phyloP scores from a whole-genome alignment of 2,329 filamentous ascomycete species.

The Coleophoma eucalyptorum region DNA sequence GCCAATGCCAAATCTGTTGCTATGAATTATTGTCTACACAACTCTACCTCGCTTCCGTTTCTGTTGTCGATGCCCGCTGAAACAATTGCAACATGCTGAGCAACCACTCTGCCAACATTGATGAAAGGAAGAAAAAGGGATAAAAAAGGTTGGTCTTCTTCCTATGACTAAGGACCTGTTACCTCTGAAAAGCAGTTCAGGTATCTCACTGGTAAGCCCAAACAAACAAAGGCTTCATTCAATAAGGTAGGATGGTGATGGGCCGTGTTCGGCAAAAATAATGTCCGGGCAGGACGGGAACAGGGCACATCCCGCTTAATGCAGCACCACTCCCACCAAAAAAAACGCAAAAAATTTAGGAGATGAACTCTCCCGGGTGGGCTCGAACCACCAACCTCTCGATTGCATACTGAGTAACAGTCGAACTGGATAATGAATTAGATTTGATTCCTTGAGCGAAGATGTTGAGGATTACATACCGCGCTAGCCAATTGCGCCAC shows the following conservation, averaged over 20 bases:
- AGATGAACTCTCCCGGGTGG: not conserved
- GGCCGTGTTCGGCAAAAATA: not conserved
- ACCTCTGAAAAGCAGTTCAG: not conserved
- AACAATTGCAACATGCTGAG: too few relatives aligned
- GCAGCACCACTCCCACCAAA: not conserved
- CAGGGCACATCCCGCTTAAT: not conserved
- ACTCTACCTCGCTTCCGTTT: too few relatives aligned
- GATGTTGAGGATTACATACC: too few relatives aligned
- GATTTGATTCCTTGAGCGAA: too few relatives aligned
- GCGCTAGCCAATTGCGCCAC: too few relatives aligned
- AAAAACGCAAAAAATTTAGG: not conserved
- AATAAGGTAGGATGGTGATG: not conserved
- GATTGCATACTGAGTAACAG: not conserved
- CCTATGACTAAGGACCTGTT: too few relatives aligned
- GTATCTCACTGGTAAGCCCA: not conserved
- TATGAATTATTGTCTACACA: too few relatives aligned
- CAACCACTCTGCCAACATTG: too few relatives aligned
- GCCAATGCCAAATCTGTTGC: too few relatives aligned
- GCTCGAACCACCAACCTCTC: not conserved
- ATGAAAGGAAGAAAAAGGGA: too few relatives aligned
- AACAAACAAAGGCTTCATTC: not conserved
- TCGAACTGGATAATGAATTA: not conserved
- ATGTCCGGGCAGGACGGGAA: not conserved
- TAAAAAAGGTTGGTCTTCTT: too few relatives aligned
- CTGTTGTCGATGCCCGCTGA: too few relatives aligned